These are phyloP conservation scores for Suhomyces yuchorum DNA, from an alignment of 1,139 yeast genomes.

Conservation along the genomic window DNA sequence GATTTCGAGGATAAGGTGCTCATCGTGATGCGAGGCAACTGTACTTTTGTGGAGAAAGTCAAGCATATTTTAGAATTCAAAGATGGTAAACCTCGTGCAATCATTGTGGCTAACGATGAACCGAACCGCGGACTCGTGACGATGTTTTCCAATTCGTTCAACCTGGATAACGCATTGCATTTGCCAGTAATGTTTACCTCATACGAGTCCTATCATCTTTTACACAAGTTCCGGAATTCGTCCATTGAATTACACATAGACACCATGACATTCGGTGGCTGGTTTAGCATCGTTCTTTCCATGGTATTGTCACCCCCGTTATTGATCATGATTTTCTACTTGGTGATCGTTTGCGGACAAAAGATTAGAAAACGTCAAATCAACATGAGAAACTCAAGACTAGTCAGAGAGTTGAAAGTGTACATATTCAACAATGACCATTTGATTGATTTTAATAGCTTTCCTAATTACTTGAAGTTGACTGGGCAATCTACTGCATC, in stretches of 20 bases:
- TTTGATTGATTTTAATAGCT: conserved; percentile 30
- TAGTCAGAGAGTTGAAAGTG: conserved; percentile 43
- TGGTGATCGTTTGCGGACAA: conserved; percentile 36
- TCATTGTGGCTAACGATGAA: conserved; percentile 46
- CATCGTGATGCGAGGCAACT: conserved; percentile 43
- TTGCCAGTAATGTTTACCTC: conserved; percentile 45
- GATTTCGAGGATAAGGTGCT: conserved; percentile 30
- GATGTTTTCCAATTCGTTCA: conserved; percentile 45
- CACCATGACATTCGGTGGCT: conserved; percentile 44
- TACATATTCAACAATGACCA: conserved; percentile 43
- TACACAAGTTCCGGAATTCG: conserved; percentile 18
- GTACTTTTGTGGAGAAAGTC: conserved; percentile 47
- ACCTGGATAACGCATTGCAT: conserved; percentile 37
- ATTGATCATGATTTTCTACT: conserved; percentile 39
- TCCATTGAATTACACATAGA: conserved; percentile 24
- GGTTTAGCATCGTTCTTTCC: conserved; percentile 43
- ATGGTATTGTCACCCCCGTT: conserved; percentile 50
- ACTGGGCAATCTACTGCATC: conserved; percentile 16
- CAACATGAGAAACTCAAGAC: conserved; percentile 33
- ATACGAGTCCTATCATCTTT: conserved; percentile 36
- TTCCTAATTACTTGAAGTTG: conserved; percentile 28
- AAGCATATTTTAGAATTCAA: conserved; percentile 31
- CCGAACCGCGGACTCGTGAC: conserved; percentile 43
- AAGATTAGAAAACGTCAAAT: conserved; percentile 30
- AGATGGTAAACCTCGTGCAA: conserved; percentile 32